These are phyloP conservation scores for Salix exigua DNA, from an alignment of 345 rosid species.

Conservation along the genomic window DNA sequence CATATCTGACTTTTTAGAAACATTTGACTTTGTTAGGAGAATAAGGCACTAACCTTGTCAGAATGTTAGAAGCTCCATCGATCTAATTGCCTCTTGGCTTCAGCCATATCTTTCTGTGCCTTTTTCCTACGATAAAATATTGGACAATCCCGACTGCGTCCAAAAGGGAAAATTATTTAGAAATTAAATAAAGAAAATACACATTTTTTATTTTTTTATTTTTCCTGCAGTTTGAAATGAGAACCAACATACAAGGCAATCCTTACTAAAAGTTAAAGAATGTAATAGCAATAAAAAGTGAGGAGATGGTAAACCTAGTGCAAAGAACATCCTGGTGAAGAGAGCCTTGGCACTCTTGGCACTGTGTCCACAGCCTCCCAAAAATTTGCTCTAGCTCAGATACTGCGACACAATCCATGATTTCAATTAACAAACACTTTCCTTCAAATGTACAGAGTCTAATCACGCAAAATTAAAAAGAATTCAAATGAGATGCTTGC, in stretches of 20 bases:
- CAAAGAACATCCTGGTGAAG: constrained; percentile 99
- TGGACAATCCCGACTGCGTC: constrained; percentile 89
- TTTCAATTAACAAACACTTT: neutral
- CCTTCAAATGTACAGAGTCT: neutral
- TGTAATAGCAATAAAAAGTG: neutral
- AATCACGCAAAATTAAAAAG: neutral
- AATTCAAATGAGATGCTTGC: constrained; percentile 32
- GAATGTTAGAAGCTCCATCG: constrained; percentile 65
- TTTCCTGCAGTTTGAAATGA: neutral
- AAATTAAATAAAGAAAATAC: neutral
- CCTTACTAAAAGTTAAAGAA: neutral
- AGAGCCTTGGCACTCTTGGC: constrained; percentile 98
- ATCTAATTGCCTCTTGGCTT: constrained; percentile 71
- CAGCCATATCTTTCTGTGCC: constrained; percentile 93
- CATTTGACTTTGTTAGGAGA: neutral
- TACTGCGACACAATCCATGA: constrained; percentile 44
- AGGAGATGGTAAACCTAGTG: constrained; percentile 55
- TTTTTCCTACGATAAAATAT: constrained; percentile 95
- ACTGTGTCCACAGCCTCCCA: constrained; percentile 92
- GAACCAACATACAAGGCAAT: neutral
- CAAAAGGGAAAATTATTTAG: neutral
- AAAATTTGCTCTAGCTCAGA: constrained; percentile 78
- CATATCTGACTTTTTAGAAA: neutral
- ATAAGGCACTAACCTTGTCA: constrained; percentile 5
- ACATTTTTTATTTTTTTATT: neutral